These are phyloP conservation scores for Arachis stenosperma DNA, from an alignment of 306 rosid species.

Conservation along the genomic window DNA sequence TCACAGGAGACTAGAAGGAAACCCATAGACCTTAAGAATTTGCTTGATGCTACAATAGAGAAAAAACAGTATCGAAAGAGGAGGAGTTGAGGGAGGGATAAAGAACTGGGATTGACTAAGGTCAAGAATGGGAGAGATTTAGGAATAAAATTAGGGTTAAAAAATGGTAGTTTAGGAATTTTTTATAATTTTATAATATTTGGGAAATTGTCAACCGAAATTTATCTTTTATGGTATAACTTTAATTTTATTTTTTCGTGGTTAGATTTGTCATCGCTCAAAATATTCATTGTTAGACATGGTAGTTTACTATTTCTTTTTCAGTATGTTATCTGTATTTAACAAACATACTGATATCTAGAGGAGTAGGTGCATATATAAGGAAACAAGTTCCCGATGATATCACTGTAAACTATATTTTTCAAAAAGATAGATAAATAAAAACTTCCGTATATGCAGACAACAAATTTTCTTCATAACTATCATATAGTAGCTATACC, in stretches of 20 bases:
- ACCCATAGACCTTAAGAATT: slow-evolving; percentile 89
- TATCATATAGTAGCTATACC: slow-evolving; percentile 49
- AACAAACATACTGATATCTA: slow-evolving; percentile 24
- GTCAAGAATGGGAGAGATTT: too few relatives aligned
- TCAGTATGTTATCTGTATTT: background rate
- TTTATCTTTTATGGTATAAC: too few relatives aligned
- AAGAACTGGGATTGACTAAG: too few relatives aligned
- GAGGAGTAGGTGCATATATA: slow-evolving; percentile 6
- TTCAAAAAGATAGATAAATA: background rate
- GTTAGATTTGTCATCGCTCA: too few relatives aligned
- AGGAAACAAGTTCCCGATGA: slow-evolving; percentile 22
- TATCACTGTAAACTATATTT: slow-evolving; percentile 13
- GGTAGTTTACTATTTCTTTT: too few relatives aligned
- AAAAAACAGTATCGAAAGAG: background rate
- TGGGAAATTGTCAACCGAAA: too few relatives aligned
- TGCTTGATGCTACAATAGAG: slow-evolving; percentile 72
- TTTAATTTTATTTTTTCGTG: too few relatives aligned
- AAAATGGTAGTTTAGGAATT: too few relatives aligned
- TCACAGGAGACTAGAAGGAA: slow-evolving; percentile 80
- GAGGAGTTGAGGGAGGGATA: too few relatives aligned
- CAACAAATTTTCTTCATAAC: slow-evolving; percentile 22
- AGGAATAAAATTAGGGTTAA: too few relatives aligned
- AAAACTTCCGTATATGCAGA: background rate
- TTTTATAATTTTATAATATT: too few relatives aligned
- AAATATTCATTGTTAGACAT: too few relatives aligned